phyloP scores from a whole-genome alignment of 768 basidiomycete genomes.

The Serendipita sp. region DNA sequence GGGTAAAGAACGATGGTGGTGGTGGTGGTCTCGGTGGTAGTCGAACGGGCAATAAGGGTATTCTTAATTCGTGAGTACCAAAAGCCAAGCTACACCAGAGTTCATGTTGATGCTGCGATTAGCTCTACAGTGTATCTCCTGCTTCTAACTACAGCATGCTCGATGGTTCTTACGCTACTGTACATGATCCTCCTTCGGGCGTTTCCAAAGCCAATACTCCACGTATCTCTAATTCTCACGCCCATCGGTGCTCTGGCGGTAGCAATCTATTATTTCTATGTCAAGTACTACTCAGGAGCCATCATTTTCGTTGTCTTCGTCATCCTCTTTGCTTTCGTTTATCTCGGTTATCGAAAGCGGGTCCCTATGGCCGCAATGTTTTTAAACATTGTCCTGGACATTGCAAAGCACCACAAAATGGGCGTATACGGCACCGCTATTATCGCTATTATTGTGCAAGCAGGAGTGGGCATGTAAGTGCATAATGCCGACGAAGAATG shows the following conservation, averaged over 20 bases:
- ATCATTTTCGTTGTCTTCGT: conserved; percentile 75
- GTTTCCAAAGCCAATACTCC: conserved; percentile 64
- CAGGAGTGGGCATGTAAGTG: conserved; percentile 37
- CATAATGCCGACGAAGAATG: conserved; percentile 22
- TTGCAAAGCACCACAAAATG: conserved; percentile 57
- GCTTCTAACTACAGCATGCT: conserved; percentile 52
- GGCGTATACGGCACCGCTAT: conserved; percentile 69
- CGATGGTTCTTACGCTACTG: conserved; percentile 42
- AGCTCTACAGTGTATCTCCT: conserved; percentile 66
- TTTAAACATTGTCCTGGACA: conserved; percentile 69
- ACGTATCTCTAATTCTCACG: conserved; percentile 46
- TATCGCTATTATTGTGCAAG: conserved; percentile 50
- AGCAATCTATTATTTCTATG: conserved; percentile 39
- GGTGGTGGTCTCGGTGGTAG: conserved; percentile 48
- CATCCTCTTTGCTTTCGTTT: conserved; percentile 52
- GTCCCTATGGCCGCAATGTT: conserved; percentile 67
- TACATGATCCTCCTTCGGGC: conserved; percentile 56
- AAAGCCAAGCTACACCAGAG: not conserved
- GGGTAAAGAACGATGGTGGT: conserved; percentile 45
- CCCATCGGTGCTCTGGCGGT: conserved; percentile 22
- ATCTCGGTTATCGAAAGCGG: conserved; percentile 52
- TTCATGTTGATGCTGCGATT: not conserved
- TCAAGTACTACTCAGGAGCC: conserved; percentile 33
- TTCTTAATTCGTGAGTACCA: conserved; percentile 38
- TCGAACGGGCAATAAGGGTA: conserved; percentile 21